Base-by-base conservation (phyloP, 202 grass and related monocot genomes). In the Hordeum pubiflorum region DNA sequence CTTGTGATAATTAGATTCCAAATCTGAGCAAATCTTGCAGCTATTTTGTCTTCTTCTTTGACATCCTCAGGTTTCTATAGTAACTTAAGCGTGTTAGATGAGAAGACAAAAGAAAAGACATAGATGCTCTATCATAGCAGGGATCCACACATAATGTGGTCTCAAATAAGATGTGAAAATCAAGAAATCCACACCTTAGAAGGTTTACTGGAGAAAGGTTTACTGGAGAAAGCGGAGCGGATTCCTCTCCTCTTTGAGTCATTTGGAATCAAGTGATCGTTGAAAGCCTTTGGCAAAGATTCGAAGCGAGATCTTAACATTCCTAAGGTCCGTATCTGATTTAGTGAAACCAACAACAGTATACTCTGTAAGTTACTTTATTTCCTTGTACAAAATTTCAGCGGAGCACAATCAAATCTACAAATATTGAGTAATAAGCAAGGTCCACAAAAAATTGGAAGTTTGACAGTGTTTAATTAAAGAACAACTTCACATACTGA, bases 1-100 rank as follows among this genome's bases (percentile, higher is more conserved):
- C 94, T 97, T 77, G 94, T 93, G 69, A 97, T 97, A 46, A 97
- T 97, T 88, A 89, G 58, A 76, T 97, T 97, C 94, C 94, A 97
- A 54, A 94, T 94, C 74, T 94, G 94, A 82, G 91, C 90, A 89
- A 97, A 97, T 81, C 88, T 87, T 77, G 92, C 89, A 57, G 83
- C 87, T 74, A 89, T 68, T 65, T 89, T 85, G 56, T 89, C 88
- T 79, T 87, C 83, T 78, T 94, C 84, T 84, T 85, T 91, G 29
- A 38, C 67, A 52, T 82, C 87, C 60, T 82, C 74, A 10, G 74
- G 55, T 41, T 59, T 81, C 94, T 97, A 66, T 79, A 89, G 71
- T n/a, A 74, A 81, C 59, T 70, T 31, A 61, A 89, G 39, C 52
- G 26, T 55, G 37, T 18, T 41, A 86, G 23, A 83, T 72, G 34